These are phyloP conservation scores for Moesziomyces globuligerus DNA, from an alignment of 1,284 basidiomycete genomes.

Conservation along the genomic window DNA sequence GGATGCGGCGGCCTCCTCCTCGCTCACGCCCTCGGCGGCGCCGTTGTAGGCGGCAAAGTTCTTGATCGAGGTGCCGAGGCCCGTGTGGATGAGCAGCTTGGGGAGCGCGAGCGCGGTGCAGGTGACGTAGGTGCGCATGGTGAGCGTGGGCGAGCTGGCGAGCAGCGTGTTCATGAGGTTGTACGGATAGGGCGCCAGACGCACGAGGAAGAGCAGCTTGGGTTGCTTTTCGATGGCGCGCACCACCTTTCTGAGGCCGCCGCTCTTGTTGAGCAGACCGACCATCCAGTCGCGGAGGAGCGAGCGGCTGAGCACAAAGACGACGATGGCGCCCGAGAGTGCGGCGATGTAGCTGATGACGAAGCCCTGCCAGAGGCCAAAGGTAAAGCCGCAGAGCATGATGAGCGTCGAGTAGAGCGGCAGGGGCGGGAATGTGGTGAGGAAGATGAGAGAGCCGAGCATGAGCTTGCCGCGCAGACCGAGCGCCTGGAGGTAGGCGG, in stretches of 20 bases:
- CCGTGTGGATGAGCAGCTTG: conserved; percentile 86
- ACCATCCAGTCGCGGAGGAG: conserved; percentile 77
- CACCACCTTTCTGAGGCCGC: conserved; percentile 71
- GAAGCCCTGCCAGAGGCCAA: conserved; percentile 80
- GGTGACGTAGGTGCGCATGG: conserved; percentile 78
- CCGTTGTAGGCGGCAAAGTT: conserved; percentile 78
- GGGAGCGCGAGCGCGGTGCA: conserved; percentile 84
- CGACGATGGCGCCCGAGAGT: conserved; percentile 79
- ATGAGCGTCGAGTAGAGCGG: conserved; percentile 88
- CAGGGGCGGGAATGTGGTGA: conserved; percentile 73
- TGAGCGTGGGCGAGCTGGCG: conserved; percentile 84
- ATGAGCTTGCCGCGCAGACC: conserved; percentile 55
- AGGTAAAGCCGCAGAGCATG: conserved; percentile 85
- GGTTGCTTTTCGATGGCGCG: conserved; percentile 87
- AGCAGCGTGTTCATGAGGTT: conserved; percentile 90
- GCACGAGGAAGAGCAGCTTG: conserved; percentile 83
- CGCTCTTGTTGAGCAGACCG: conserved; percentile 74
- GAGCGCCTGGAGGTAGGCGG: conserved; percentile 51
- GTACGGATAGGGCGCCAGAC: conserved; percentile 74
- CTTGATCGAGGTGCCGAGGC: conserved; percentile 81
- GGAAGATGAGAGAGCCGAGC: conserved; percentile 63
- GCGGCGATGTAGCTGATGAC: conserved; percentile 86
- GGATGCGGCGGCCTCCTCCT: conserved; percentile 45
- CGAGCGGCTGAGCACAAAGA: conserved; percentile 79
- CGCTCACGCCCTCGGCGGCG: conserved; percentile 35